phyloP scores from a whole-genome alignment of 768 basidiomycete species.

The Mrakia frigida region DNA sequence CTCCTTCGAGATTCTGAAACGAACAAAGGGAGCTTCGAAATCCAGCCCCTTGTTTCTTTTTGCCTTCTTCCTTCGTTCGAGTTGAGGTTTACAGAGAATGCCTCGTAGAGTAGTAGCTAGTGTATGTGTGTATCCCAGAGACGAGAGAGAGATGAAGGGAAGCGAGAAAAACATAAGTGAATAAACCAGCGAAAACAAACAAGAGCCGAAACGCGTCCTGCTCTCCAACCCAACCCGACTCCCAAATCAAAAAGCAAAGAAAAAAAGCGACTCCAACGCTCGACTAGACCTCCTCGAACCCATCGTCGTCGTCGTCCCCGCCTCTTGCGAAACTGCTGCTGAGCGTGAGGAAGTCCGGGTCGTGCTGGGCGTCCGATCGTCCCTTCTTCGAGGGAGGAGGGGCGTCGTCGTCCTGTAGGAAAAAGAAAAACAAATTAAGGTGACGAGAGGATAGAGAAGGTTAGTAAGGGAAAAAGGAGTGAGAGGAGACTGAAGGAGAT shows the following conservation, averaged over 20 bases:
- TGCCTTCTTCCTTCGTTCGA: not conserved
- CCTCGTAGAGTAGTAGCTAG: not conserved
- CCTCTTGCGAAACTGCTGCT: conserved; percentile 8
- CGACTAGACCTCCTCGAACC: conserved; percentile 27
- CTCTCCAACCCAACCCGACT: no score
- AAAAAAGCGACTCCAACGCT: not conserved
- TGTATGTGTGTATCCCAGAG: no score
- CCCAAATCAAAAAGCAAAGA: no score
- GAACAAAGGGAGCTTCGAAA: no score
- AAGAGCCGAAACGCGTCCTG: not conserved
- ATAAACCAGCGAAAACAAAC: not conserved
- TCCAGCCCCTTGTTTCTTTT: not conserved
- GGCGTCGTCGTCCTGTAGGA: not conserved
- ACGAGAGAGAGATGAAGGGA: not conserved
- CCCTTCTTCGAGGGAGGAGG: not conserved
- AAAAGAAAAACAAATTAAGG: not conserved
- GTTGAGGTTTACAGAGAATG: not conserved
- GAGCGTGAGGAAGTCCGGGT: not conserved
- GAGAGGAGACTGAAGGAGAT: not conserved
- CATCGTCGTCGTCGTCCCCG: conserved; percentile 23
- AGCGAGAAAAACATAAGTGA: not conserved
- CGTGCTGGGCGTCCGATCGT: not conserved
- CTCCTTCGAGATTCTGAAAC: not conserved
- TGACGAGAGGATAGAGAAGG: not conserved
- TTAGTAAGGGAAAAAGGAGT: not conserved